phyloP scores from a whole-genome alignment of 352 stramenopile genomes.

The Phytophthora vignae region DNA sequence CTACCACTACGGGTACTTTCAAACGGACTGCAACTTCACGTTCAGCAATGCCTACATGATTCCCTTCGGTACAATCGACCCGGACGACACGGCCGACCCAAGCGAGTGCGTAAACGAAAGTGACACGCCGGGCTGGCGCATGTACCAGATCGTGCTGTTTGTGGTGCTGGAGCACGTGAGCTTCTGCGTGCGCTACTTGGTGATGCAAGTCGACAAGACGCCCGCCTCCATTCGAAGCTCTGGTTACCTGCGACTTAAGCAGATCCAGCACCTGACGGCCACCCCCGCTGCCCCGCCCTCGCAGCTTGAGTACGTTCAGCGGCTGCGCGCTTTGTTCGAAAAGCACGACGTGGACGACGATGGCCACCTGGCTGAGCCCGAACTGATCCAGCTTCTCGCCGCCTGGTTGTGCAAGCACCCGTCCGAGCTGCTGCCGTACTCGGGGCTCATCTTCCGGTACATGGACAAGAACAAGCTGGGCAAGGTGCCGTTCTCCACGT shows the following conservation, averaged over 20 bases:
- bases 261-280: conserved; percentile 79
- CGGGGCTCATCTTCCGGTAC: conserved; percentile 87
- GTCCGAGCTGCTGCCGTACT: conserved; percentile 79
- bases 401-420: conserved; percentile 89
- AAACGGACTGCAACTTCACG: conserved; percentile 77
- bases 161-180: conserved; percentile 84
- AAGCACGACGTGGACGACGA: conserved; percentile 76
- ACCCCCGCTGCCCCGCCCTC: conserved; percentile 59
- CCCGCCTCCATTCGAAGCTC: conserved; percentile 77
- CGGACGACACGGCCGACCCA: conserved; percentile 39
- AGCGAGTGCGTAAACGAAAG: conserved; percentile 56
- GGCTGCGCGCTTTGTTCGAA: conserved; percentile 82
- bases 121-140: conserved; percentile 56
- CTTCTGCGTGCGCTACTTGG: conserved; percentile 87
- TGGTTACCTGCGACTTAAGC: conserved; percentile 78
- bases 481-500: conserved; percentile 83
- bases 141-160: conserved; percentile 86
- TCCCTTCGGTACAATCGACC: conserved; percentile 69
- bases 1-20: conserved; percentile 89
- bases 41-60: conserved; percentile 80
- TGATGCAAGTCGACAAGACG: conserved; percentile 81
- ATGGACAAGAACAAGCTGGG: conserved; percentile 90
- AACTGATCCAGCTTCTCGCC: conserved; percentile 78
- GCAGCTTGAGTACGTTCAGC: conserved; percentile 88
- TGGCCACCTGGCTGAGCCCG: conserved; percentile 70